Percentiles rank a stretch among this genome's conserved stretches.
Evolutionary conservation across 331 rosid species (phyloP).

Genomic region (Stylosanthes scabra): DNA sequence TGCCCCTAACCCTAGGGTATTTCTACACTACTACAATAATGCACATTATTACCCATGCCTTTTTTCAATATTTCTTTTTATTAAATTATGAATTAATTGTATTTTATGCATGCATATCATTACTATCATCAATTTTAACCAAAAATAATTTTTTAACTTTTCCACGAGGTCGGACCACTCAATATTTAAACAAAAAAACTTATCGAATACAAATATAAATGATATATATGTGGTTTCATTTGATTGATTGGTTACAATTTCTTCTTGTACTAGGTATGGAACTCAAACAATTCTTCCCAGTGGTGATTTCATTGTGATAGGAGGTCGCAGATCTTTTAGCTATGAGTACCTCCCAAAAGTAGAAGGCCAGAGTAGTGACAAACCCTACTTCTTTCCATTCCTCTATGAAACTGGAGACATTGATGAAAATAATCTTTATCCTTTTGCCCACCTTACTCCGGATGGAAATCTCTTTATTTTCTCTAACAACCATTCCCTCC

Average conservation of each 20-base stretch:
- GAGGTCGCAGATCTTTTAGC: constrained; percentile 77
- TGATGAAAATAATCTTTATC: constrained; percentile 95
- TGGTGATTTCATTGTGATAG: constrained; percentile 67
- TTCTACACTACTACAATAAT: too few species aligned
- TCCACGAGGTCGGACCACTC: too few species aligned
- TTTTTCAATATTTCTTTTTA: too few species aligned
- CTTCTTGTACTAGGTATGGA: constrained; percentile 55
- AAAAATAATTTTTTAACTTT: too few species aligned
- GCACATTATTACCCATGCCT: too few species aligned
- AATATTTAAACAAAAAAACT: too few species aligned
- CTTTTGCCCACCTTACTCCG: constrained; percentile 65
- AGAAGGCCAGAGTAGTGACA: constrained; percentile 35
- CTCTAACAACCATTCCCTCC: constrained; percentile 78
- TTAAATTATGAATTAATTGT: too few species aligned
- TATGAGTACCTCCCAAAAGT: constrained; percentile 66
- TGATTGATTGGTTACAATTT: not conserved
- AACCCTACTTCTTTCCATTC: constrained; percentile 51
- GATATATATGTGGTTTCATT: too few species aligned
- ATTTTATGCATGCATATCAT: too few species aligned
- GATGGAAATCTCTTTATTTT: constrained; percentile 82
- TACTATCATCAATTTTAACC: too few species aligned
- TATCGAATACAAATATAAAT: too few species aligned
- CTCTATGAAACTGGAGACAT: constrained; percentile 76
- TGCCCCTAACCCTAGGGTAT: constrained; percentile 5
- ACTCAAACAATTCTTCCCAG: constrained; percentile 60